phyloP scores from a whole-genome alignment of 208 protist genomes.

The Crithidia fasciculata region DNA sequence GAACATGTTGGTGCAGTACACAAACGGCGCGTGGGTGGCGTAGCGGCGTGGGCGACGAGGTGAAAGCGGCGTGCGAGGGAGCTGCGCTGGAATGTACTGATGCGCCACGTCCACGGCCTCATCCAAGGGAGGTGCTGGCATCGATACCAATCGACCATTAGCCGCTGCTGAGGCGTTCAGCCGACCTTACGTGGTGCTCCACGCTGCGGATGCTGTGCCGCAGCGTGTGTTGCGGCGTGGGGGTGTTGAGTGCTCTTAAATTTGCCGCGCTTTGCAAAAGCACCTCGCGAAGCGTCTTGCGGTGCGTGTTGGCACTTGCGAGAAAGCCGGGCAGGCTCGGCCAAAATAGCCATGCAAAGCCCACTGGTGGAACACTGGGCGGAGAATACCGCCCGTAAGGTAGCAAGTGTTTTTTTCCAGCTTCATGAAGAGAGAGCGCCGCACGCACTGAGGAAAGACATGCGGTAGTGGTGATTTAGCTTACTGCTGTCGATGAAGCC shows the following conservation, averaged over 20 bases:
- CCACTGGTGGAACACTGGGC: no score
- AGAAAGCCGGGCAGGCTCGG: not conserved
- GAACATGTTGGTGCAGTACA: conserved; percentile 64
- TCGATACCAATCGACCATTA: not conserved
- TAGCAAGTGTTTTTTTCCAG: not conserved
- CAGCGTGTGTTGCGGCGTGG: conserved; percentile 90
- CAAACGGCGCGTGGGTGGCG: conserved; percentile 63
- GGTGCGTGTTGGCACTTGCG: not conserved
- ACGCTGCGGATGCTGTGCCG: conserved; percentile 92
- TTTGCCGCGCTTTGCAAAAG: no score
- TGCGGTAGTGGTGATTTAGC: conserved; percentile 54
- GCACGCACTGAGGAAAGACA: not conserved
- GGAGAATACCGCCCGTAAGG: not conserved
- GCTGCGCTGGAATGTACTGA: not conserved
- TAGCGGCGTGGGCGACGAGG: conserved; percentile 36
- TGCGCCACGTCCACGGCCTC: not conserved
- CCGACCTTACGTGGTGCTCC: conserved; percentile 74
- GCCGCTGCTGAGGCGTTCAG: not conserved
- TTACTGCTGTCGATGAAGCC: conserved; percentile 97
- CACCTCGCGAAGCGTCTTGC: not conserved
- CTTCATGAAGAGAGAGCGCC: not conserved
- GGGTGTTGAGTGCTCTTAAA: no score
- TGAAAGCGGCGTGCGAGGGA: not conserved
- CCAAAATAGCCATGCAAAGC: no score
- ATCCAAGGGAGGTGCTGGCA: not conserved